Evolutionary conservation across 2,329 filamentous ascomycete species (phyloP).

Genomic region (Calonectria ilicicola): DNA sequence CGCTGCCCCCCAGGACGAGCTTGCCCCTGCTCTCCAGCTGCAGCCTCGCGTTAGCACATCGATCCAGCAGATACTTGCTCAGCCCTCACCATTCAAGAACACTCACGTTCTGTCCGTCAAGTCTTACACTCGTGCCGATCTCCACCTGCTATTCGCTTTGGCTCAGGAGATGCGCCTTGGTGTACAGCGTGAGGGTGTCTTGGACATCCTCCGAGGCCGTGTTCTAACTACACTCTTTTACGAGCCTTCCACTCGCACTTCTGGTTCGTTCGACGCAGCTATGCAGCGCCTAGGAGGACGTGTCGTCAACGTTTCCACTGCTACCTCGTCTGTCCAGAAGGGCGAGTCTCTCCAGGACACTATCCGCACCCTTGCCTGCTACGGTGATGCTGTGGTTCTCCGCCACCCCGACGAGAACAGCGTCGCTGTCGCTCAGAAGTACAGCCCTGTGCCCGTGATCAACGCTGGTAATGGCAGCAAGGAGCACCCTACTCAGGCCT

Average conservation of each 20-base stretch:
- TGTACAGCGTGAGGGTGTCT: slow-evolving; percentile 90
- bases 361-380: slow-evolving; percentile 92
- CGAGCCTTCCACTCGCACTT: slow-evolving; percentile 96
- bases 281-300: slow-evolving; percentile 98
- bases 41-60: slow-evolving; percentile 68
- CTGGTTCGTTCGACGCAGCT: slow-evolving; percentile 94
- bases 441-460: slow-evolving; percentile 91
- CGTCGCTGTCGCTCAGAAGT: slow-evolving; percentile 86
- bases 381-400: slow-evolving; percentile 94
- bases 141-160: slow-evolving; percentile 95
- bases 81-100: slow-evolving; percentile 85
- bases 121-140: slow-evolving; percentile 87
- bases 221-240: slow-evolving; percentile 96
- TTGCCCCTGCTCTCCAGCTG: slow-evolving; percentile 59
- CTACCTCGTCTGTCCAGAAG: slow-evolving; percentile 91
- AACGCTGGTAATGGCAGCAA: slow-evolving; percentile 96
- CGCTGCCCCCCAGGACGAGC: slow-evolving; percentile 55
- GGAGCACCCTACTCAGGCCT: slow-evolving; percentile 97
- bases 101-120: slow-evolving; percentile 92
- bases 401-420: slow-evolving; percentile 89
- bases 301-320: slow-evolving; percentile 84
- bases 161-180: slow-evolving; percentile 98
- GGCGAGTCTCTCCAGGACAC: slow-evolving; percentile 95
- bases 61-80: slow-evolving; percentile 79
- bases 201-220: slow-evolving; percentile 87